These are phyloP conservation scores for Pythium sukuiense DNA, from an alignment of 352 stramenopile genomes.

Conservation along the genomic window DNA sequence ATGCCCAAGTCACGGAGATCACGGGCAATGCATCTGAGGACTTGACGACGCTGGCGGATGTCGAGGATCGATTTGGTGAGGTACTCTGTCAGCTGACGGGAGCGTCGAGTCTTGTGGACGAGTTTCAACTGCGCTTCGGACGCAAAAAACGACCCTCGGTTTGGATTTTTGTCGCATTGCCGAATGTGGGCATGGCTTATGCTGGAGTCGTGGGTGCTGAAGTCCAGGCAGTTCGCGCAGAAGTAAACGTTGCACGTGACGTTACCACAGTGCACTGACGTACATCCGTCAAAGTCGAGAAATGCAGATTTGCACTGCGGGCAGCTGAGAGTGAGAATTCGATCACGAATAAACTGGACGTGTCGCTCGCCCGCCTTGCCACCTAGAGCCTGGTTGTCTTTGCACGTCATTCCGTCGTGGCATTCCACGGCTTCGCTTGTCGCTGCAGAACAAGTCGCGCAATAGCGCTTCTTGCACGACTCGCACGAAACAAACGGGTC, in stretches of 20 bases:
- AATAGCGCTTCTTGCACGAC: constrained; percentile 20
- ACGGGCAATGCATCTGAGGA: not conserved
- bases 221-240: constrained; percentile 26
- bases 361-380: constrained; percentile 3
- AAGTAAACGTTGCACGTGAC: constrained; percentile 17
- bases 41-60: not conserved
- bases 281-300: constrained; percentile 30
- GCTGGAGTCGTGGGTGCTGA: not conserved
- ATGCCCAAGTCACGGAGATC: not conserved
- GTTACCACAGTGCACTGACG: constrained; percentile 27
- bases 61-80: not conserved
- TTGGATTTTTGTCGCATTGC: constrained; percentile 20
- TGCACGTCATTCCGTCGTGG: constrained; percentile 9
- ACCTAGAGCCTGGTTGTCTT: constrained; percentile 5
- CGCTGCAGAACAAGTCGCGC: constrained; percentile 13
- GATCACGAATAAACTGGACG: constrained; percentile 20
- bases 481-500: constrained; percentile 11
- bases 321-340: constrained; percentile 26
- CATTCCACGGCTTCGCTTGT: not conserved
- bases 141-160: constrained; percentile 12
- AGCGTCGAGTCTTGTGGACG: constrained; percentile 9
- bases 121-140: not conserved
- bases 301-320: constrained; percentile 25
- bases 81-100: constrained; percentile 4
- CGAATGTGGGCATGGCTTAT: constrained; percentile 21